Percentiles rank a stretch among this genome's conserved stretches.
Conservation (phyloP, 2,329 filamentous ascomycete species). For the Colletotrichum zoysiae region DNA sequence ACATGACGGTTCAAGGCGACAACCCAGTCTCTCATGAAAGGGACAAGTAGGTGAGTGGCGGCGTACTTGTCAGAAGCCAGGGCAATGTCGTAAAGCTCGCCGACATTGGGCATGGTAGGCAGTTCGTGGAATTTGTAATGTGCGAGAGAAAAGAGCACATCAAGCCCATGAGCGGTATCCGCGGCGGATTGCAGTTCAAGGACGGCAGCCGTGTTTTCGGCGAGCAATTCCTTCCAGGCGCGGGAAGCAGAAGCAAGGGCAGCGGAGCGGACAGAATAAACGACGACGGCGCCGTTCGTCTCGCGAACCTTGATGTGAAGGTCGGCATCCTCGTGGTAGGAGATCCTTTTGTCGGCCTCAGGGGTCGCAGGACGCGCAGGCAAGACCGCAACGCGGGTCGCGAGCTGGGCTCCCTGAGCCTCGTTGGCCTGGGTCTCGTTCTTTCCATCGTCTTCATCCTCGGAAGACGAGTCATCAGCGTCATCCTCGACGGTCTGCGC, state of each 20-base stretch:
- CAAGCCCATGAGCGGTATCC: constrained; percentile 31
- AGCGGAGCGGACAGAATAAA: constrained; percentile 35
- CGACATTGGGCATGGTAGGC: constrained; percentile 34
- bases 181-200: constrained; percentile 33
- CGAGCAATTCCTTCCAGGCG: constrained; percentile 33
- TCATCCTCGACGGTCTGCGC: constrained; percentile 26
- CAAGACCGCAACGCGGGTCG: constrained; percentile 32
- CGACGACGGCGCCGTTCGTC: constrained; percentile 12
- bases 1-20: constrained; percentile 39
- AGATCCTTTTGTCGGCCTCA: constrained; percentile 30
- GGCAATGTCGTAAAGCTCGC: constrained; percentile 36
- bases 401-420: constrained; percentile 35
- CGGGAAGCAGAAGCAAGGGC: constrained; percentile 29
- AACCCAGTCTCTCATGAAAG: constrained; percentile 40
- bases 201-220: constrained; percentile 24
- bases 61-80: constrained; percentile 37
- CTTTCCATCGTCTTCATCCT: constrained; percentile 32
- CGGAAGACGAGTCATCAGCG: constrained; percentile 28
- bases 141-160: constrained; percentile 36
- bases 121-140: constrained; percentile 41
- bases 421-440: constrained; percentile 19
- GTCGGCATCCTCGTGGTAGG: constrained; percentile 36
- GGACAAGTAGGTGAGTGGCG: constrained; percentile 39
- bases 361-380: constrained; percentile 31
- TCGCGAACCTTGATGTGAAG: constrained; percentile 37